Evolutionary conservation across 2,329 filamentous ascomycete genomes (phyloP).

Genomic region (Colletotrichum lupini): DNA sequence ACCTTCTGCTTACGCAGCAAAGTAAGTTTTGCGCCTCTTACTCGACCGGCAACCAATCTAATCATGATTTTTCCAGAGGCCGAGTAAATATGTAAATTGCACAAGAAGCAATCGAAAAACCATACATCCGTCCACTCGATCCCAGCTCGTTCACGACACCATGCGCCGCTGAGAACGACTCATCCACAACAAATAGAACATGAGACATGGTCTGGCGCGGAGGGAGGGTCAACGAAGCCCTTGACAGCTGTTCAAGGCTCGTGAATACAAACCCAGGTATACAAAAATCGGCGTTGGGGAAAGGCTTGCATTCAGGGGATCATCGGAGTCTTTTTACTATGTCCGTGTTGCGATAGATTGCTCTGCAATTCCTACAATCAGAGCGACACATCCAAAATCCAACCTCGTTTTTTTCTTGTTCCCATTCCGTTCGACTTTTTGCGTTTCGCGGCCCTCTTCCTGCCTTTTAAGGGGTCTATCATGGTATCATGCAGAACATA

Average conservation of each 20-base stretch:
- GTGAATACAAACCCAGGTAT: conserved; percentile 10
- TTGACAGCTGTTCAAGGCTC: neutral
- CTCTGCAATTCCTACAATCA: conserved; percentile 8
- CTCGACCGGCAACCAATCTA: neutral
- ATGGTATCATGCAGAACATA: conserved; percentile 37
- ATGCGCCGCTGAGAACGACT: conserved; percentile 6
- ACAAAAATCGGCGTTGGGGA: conserved; percentile 32
- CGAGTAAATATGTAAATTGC: neutral
- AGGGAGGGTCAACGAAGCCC: neutral
- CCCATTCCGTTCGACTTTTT: neutral
- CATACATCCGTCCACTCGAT: conserved; percentile 7
- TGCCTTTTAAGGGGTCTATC: conserved; percentile 25
- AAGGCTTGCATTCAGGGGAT: conserved; percentile 29
- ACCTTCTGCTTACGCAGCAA: conserved; percentile 85
- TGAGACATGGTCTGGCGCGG: neutral
- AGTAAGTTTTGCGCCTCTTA: conserved; percentile 52
- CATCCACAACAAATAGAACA: neutral
- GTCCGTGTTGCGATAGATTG: conserved; percentile 21
- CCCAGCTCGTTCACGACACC: neutral
- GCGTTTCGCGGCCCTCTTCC: neutral
- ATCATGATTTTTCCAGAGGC: conserved; percentile 14
- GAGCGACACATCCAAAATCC: conserved; percentile 21
- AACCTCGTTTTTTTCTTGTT: conserved; percentile 22
- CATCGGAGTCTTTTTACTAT: conserved; percentile 27
- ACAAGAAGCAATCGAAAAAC: neutral